These are phyloP conservation scores for Diddensiella santjacobensis DNA, from an alignment of 805 yeast species.

Conservation along the genomic window DNA sequence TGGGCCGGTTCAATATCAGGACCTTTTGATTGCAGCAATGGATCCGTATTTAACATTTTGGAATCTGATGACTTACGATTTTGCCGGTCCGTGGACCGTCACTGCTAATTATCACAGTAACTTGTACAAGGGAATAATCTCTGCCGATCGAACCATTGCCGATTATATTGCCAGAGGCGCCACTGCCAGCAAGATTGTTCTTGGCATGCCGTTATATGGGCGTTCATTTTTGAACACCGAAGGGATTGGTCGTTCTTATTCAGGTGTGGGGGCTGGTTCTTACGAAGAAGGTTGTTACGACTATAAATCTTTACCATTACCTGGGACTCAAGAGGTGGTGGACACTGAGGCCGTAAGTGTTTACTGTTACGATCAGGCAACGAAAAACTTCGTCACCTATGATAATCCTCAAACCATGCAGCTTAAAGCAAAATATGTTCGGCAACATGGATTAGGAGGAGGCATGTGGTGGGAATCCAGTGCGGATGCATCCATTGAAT, in stretches of 20 bases:
- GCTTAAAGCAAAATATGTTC: slow-evolving; percentile 59
- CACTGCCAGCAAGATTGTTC: slow-evolving; percentile 47
- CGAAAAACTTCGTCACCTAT: slow-evolving; percentile 49
- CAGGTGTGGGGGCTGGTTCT: slow-evolving; percentile 41
- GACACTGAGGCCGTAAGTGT: slow-evolving; percentile 55
- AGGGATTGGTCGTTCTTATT: slow-evolving; percentile 42
- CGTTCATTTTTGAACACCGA: slow-evolving; percentile 45
- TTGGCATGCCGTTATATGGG: slow-evolving; percentile 92
- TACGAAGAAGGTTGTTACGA: slow-evolving; percentile 52
- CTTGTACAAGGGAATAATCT: slow-evolving; percentile 46
- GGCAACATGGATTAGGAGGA: slow-evolving; percentile 56
- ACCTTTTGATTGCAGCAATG: slow-evolving; percentile 50
- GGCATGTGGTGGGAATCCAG: slow-evolving; percentile 95
- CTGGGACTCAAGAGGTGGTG: slow-evolving; percentile 43
- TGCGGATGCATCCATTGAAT: slow-evolving; percentile 49
- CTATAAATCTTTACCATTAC: slow-evolving; percentile 52
- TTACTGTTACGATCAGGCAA: slow-evolving; percentile 42
- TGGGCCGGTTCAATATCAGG: slow-evolving; percentile 42
- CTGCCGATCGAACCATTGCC: slow-evolving; percentile 48
- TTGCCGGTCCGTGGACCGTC: slow-evolving; percentile 71
- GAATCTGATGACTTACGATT: slow-evolving; percentile 93
- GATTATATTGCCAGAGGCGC: slow-evolving; percentile 44
- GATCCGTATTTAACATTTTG: slow-evolving; percentile 59
- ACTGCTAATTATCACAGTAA: slow-evolving; percentile 68
- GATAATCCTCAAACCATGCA: slow-evolving; percentile 57